Evolutionary conservation across 2,329 filamentous ascomycete genomes (phyloP), one percentile per base, ranked within the genome.

Genomic region (Parafenestella ontariensis): DNA sequence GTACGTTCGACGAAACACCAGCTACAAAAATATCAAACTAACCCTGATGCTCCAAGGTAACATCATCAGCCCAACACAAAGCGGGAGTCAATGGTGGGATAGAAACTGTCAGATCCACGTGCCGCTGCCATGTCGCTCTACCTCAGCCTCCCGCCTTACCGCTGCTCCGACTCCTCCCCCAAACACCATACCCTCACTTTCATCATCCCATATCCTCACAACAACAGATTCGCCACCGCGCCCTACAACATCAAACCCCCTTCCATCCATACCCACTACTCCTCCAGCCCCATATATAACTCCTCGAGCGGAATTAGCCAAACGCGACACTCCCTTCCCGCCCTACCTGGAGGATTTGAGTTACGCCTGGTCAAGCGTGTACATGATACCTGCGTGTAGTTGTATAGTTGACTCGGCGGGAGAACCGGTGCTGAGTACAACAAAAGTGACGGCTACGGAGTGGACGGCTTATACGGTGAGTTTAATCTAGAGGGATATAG

Each of bases 41-140:
- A n/a, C n/a, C n/a, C n/a, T n/a, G n/a, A n/a, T n/a, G n/a, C n/a
- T n/a, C n/a, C 7, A 11, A 31, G 28, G 28, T 8, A 34, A 34
- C 31, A 8, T 34, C 13, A 34, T 34, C 11, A 54, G 39, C 29
- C 42, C 61, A 26, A 44, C 54, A 13, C 33, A 47, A 13, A 34
- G 20, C 10, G 61, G 61, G 5, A 51, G 6, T 8, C 61, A 64
- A 42, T 64, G 58, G 61, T 64, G 47, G 50, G 58, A 64, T 52
- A 33, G 61, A 7, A 50, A 56, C 51, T 61, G 61, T 36, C 52
- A 46, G 28, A 26, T 20, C 8, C 58, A 61, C 31, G 29, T 56
- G 6, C 58, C 56, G 8, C 36, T 2, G 18, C 36, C 36, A 5
- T 40, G 36, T 40, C 31, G 31, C 28, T 31, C 28, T 11, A 11